Conservation (phyloP, 2,329 filamentous ascomycete species). For the Colletotrichum tropicale region DNA sequence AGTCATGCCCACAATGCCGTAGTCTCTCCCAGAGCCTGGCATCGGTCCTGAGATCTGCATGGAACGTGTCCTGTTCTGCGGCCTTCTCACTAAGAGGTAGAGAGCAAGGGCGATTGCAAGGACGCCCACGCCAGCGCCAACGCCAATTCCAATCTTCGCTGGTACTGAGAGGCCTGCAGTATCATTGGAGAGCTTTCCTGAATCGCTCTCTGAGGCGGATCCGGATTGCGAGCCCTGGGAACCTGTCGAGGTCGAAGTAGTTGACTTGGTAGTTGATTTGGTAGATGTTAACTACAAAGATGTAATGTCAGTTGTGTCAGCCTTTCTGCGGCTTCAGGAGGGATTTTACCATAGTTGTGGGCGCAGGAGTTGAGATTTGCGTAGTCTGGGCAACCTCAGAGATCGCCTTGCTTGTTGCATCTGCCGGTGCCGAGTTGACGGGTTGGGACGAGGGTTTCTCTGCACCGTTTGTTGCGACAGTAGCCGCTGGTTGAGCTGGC, state of each 20-base stretch:
- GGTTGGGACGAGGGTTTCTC: background rate
- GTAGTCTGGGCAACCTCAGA: slow-evolving; percentile 18
- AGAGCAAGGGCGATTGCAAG: slow-evolving; percentile 42
- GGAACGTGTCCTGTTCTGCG: slow-evolving; percentile 29
- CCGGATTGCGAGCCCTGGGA: background rate
- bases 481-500: background rate
- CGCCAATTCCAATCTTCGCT: slow-evolving; percentile 54
- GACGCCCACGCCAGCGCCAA: slow-evolving; percentile 47
- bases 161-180: slow-evolving; percentile 41
- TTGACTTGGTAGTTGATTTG: slow-evolving; percentile 3
- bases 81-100: slow-evolving; percentile 43
- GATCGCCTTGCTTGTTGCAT: background rate
- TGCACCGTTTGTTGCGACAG: background rate
- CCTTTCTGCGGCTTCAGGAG: background rate
- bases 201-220: background rate
- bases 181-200: background rate
- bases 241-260: slow-evolving; percentile 12
- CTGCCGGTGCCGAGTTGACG: background rate
- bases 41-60: slow-evolving; percentile 58
- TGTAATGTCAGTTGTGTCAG: background rate
- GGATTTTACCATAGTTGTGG: slow-evolving; percentile 4
- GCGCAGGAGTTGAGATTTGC: slow-evolving; percentile 4
- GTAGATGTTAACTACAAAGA: background rate
- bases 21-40: slow-evolving; percentile 45
- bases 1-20: slow-evolving; percentile 8